Evolutionary conservation across 2,329 filamentous ascomycete genomes (phyloP), one percentile per base, ranked within the genome.

Genomic region (Penicillium hesseltinei): DNA sequence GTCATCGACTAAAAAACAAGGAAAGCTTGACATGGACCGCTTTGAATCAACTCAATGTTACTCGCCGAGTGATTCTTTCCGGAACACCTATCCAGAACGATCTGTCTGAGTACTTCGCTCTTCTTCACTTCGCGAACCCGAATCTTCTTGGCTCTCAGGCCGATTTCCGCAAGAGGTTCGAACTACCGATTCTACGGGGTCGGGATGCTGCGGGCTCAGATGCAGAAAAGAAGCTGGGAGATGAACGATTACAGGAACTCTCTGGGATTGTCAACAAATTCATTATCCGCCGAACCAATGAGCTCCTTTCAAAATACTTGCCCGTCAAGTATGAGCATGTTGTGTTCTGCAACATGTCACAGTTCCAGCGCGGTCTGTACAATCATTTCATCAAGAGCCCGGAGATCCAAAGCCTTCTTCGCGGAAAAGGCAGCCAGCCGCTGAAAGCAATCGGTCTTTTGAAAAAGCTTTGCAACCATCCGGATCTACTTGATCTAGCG

Each of bases 271-370:
- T 99, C 71, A 99, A 97, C 78, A 97, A 96, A 70, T 99, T 99
- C 77, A 95, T 99, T 72, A 99, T 99, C 67, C 89, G 94, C 58
- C 88, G 94, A 57, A 97, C 93, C 4, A 99, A 99, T 82, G 94
- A 99, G 70, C 96, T 99, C 60, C 78, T 99, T 25, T 97, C 93
- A 51, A 99, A 99, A 74, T 99, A 99, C 71, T 78, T 99, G 58
- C 94, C 94, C 0, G 88, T 97, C 79, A 99, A 99, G 79, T 99
- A 99, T 75, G 94, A 99, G 75, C 94, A 99, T 72, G 94, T 99
- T 31, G 94, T 99, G 1, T 99, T 99, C 77, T 99, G 94, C 81
- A 93, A 93, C 66, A 82, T 96, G 45, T 89, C 94, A 17, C 90
- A 90, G 0, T 97, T 99, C 77, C 94, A 99, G 74, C 83, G 92